phyloP scores from a whole-genome alignment of 192 early-diverging fungal species.

The Allomyces macrogynus region DNA sequence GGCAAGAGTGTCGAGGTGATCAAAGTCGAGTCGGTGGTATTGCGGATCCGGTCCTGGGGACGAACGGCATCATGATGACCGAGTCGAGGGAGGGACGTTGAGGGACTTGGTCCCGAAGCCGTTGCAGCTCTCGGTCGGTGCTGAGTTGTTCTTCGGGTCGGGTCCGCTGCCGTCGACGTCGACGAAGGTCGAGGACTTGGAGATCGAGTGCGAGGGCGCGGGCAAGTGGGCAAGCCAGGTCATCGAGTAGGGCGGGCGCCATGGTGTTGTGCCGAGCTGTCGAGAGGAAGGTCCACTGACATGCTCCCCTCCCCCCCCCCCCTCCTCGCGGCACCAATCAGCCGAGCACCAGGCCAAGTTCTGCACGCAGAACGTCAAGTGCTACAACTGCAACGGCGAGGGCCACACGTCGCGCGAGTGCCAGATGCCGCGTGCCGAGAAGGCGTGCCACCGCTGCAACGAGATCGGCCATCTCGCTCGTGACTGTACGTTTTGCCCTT shows the following conservation, averaged over 20 bases:
- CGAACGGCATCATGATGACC: too few species aligned
- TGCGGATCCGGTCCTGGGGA: too few species aligned
- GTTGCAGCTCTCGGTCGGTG: too few species aligned
- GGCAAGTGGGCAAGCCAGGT: too few species aligned
- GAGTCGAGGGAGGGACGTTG: too few species aligned
- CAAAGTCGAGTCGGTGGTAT: too few species aligned
- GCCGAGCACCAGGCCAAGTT: not conserved
- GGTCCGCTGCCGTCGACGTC: not conserved
- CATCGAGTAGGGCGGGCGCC: too few species aligned
- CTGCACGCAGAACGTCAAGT: not conserved
- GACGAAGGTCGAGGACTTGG: too few species aligned
- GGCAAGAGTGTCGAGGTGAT: too few species aligned
- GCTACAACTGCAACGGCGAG: not conserved
- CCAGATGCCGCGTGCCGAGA: not conserved
- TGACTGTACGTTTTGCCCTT: slow-evolving; percentile 10
- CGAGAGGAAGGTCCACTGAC: not conserved
- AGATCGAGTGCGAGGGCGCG: too few species aligned
- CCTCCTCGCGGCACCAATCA: not conserved
- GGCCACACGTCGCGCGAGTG: not conserved
- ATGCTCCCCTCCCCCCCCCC: not conserved
- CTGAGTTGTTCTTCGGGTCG: not conserved
- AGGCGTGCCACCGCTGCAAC: slow-evolving; percentile 23
- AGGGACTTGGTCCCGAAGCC: too few species aligned
- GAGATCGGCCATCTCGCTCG: slow-evolving; percentile 22
- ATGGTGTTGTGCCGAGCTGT: not conserved